phyloP scores from a whole-genome alignment of 805 yeast species.

The Isabelozyma gotoi region DNA sequence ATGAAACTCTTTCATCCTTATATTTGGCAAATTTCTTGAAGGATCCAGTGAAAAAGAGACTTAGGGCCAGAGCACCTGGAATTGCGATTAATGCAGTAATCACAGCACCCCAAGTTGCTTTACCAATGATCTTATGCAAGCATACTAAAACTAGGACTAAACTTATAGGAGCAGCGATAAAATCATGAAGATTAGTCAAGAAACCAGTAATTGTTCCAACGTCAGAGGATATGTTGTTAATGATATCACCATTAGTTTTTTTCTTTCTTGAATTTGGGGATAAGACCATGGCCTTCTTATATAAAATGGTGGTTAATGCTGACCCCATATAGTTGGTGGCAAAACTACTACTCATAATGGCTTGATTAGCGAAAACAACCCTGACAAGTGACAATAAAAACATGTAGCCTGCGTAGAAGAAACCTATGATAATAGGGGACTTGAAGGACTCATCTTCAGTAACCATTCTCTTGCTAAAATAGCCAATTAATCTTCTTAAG shows the following conservation, averaged over 20 bases:
- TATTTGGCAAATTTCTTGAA: slow-evolving; percentile 20
- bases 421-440: slow-evolving; percentile 16
- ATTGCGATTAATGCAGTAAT: slow-evolving; percentile 19
- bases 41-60: slow-evolving; percentile 16
- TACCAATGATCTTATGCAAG: slow-evolving; percentile 6
- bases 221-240: slow-evolving; percentile 17
- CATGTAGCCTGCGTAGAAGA: slow-evolving; percentile 10
- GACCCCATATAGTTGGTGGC: slow-evolving; percentile 9
- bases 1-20: slow-evolving; percentile 25
- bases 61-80: slow-evolving; percentile 20
- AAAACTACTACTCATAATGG: slow-evolving; percentile 3
- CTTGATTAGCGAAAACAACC: slow-evolving; percentile 11
- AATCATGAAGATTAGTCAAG: slow-evolving; percentile 10
- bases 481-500: slow-evolving; percentile 21
- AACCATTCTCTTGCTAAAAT: slow-evolving; percentile 11
- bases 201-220: slow-evolving; percentile 9
- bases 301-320: slow-evolving; percentile 13
- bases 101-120: slow-evolving; percentile 26
- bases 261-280: slow-evolving; percentile 17
- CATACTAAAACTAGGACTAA: slow-evolving; percentile 6
- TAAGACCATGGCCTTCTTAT: slow-evolving; percentile 14
- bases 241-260: slow-evolving; percentile 19
- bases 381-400: slow-evolving; percentile 14
- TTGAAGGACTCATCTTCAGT: slow-evolving; percentile 3
- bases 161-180: slow-evolving; percentile 12